Conservation (phyloP, 179 eudicot genomes). For the Pouteria campechiana region DNA sequence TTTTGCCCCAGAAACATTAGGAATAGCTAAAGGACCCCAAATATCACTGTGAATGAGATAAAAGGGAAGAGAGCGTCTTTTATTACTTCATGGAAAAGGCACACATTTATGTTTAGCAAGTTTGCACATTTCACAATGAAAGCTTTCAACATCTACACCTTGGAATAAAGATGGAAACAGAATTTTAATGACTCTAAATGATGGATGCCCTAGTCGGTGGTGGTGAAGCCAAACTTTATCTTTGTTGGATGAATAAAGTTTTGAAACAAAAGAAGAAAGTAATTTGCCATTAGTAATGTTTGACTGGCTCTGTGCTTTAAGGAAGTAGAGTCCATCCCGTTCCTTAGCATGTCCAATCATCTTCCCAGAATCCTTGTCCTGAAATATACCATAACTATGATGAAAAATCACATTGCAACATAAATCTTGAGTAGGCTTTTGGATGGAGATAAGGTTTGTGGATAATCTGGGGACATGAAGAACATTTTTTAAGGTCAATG, state of each 20-base stretch:
- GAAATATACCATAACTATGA: constrained; percentile 1
- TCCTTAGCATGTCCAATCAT: constrained; percentile 5
- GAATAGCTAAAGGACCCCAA: background rate
- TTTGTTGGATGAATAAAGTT: background rate
- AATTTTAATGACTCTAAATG: too few relatives aligned
- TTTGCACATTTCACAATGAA: too few relatives aligned
- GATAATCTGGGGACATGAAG: too few relatives aligned
- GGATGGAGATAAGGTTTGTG: background rate
- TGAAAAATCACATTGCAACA: constrained; percentile 3
- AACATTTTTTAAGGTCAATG: background rate
- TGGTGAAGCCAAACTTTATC: too few relatives aligned
- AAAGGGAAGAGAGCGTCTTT: too few relatives aligned
- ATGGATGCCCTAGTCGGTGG: too few relatives aligned
- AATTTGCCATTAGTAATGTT: background rate
- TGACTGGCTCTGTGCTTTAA: background rate
- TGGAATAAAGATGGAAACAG: too few relatives aligned
- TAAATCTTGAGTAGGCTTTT: constrained; percentile 1
- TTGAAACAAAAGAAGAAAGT: background rate
- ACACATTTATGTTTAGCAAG: too few relatives aligned
- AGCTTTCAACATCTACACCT: too few relatives aligned
- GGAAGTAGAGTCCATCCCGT: constrained; percentile 1
- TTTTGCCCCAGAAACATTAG: background rate
- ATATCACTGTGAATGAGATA: too few relatives aligned
- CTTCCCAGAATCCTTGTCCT: constrained; percentile 1
- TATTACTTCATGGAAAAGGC: too few relatives aligned